Percentiles rank a stretch among this genome's conserved stretches.
phyloP scores from a whole-genome alignment of 176 grass and related monocot genomes.

The Eleusine coracana region DNA sequence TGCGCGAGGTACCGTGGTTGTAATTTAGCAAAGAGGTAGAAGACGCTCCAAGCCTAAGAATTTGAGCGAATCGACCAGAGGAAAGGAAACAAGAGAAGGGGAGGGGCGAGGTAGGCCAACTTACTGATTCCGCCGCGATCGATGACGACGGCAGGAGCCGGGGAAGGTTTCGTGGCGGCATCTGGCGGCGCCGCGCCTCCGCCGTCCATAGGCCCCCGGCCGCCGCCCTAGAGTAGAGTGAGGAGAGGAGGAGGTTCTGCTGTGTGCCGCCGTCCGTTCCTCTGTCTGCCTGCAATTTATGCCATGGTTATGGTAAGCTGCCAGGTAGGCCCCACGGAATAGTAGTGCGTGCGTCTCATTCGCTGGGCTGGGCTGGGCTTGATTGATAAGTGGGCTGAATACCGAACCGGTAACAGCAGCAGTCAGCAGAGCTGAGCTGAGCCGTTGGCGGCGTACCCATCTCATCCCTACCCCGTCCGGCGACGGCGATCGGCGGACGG shows the following conservation, averaged over 20 bases:
- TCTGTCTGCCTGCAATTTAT: neutral
- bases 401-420: neutral
- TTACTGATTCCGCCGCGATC: slow-evolving; percentile 31
- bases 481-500: too few species aligned
- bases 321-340: neutral
- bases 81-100: neutral
- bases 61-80: neutral
- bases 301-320: neutral
- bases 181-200: slow-evolving; percentile 1
- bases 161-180: neutral
- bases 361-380: neutral
- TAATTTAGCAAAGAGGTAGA: neutral
- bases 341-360: neutral
- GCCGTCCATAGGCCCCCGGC: neutral
- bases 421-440: too few species aligned
- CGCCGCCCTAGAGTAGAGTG: neutral
- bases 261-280: neutral
- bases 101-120: neutral
- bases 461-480: too few species aligned
- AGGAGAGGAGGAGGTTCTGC: neutral
- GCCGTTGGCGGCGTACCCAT: too few species aligned
- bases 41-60: neutral
- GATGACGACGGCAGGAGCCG: neutral
- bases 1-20: neutral
- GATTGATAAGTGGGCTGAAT: neutral